Percentiles rank a stretch among this genome's conserved stretches.
phyloP scores from a whole-genome alignment of 2,329 filamentous ascomycete genomes.

The Beauveria brongniartii region DNA sequence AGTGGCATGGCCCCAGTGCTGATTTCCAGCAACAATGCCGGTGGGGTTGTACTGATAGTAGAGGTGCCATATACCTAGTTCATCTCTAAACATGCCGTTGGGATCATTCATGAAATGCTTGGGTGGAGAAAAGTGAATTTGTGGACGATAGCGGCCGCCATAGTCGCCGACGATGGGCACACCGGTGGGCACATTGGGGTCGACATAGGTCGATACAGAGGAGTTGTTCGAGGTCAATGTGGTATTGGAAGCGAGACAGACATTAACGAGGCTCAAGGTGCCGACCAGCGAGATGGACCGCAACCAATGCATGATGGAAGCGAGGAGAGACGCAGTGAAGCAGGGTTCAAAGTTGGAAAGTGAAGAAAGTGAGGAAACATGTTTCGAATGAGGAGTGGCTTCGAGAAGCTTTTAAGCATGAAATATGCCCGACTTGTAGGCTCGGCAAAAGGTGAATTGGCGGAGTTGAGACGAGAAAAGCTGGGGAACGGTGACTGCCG shows the following conservation, averaged over 20 bases:
- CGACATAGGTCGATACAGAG: background rate
- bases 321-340: no score
- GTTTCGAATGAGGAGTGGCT: background rate
- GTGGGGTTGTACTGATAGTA: conserved; percentile 53
- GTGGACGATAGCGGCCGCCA: conserved; percentile 32
- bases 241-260: background rate
- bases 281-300: conserved; percentile 6
- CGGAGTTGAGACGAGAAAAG: background rate
- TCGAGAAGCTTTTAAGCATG: background rate
- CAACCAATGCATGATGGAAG: conserved; percentile 12
- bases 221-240: background rate
- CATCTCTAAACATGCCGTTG: conserved; percentile 54
- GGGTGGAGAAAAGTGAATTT: conserved; percentile 49
- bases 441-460: background rate
- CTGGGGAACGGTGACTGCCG: background rate
- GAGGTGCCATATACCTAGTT: conserved; percentile 50
- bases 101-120: conserved; percentile 52
- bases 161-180: conserved; percentile 20
- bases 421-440: background rate
- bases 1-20: conserved; percentile 62
- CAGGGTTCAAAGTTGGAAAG: background rate
- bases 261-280: conserved; percentile 4
- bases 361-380: background rate
- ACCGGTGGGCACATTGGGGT: conserved; percentile 17
- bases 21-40: conserved; percentile 43